phyloP scores from a whole-genome alignment of 257 asterid genomes.

The Forsythia viridissima region DNA sequence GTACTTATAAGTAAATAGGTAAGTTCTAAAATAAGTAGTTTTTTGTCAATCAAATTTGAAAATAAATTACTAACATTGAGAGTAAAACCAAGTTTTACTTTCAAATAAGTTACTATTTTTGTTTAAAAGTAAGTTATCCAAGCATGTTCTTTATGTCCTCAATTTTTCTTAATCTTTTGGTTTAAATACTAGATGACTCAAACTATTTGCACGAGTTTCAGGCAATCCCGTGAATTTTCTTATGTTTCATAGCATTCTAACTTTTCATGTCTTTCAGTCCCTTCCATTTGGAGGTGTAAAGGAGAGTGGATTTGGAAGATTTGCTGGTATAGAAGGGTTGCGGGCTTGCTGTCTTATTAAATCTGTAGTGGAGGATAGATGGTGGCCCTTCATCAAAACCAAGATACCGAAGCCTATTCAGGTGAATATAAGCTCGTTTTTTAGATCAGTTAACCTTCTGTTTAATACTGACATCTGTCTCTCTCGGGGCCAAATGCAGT shows the following conservation, averaged over 20 bases:
- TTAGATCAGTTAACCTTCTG: neutral
- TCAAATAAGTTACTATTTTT: too few relatives aligned
- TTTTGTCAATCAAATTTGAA: too few relatives aligned
- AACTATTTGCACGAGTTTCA: neutral
- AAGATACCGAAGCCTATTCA: slow-evolving; percentile 94
- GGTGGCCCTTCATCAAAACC: slow-evolving; percentile 95
- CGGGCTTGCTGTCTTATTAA: slow-evolving; percentile 97
- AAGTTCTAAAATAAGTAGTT: too few relatives aligned
- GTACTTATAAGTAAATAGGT: too few relatives aligned
- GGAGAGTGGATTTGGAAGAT: slow-evolving; percentile 98
- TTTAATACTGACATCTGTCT: slow-evolving; percentile 19
- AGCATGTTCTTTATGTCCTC: neutral
- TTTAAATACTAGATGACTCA: neutral
- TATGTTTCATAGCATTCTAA: slow-evolving; percentile 17
- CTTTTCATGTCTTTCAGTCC: slow-evolving; percentile 51
- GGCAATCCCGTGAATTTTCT: neutral
- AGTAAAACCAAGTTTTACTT: too few relatives aligned
- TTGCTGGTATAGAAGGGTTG: slow-evolving; percentile 93
- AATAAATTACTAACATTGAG: too few relatives aligned
- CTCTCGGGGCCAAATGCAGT: slow-evolving; percentile 42
- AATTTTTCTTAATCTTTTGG: neutral
- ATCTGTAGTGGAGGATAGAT: slow-evolving; percentile 91
- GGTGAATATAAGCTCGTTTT: slow-evolving; percentile 38
- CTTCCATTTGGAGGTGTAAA: slow-evolving; percentile 97
- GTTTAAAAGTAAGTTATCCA: neutral